These are phyloP conservation scores for Mycena venus DNA, from an alignment of 768 basidiomycete genomes.

Conservation along the genomic window DNA sequence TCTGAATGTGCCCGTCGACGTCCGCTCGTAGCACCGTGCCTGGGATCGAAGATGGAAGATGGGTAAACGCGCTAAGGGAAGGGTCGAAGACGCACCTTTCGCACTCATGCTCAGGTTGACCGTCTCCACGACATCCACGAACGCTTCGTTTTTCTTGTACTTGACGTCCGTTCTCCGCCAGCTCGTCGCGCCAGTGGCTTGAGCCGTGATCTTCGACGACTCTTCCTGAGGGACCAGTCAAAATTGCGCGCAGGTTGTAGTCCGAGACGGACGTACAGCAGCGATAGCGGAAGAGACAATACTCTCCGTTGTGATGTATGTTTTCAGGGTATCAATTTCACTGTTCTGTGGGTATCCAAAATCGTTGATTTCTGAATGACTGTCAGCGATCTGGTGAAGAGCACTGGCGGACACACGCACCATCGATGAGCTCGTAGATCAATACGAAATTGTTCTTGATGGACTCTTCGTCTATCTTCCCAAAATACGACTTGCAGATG, in stretches of 20 bases:
- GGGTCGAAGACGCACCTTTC: conserved; percentile 71
- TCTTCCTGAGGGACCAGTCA: conserved; percentile 77
- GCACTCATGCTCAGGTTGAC: conserved; percentile 98
- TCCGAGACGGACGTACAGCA: conserved; percentile 64
- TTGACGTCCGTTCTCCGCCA: conserved; percentile 97
- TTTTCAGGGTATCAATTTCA: conserved; percentile 97
- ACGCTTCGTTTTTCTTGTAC: conserved; percentile 99
- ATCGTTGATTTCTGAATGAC: conserved; percentile 86
- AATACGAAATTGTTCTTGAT: conserved; percentile 99
- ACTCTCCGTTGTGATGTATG: conserved; percentile 98
- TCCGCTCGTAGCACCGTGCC: conserved; percentile 94
- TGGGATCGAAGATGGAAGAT: conserved; percentile 46
- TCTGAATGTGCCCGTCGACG: conserved; percentile 97
- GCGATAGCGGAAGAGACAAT: conserved; percentile 89
- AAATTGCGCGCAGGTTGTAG: neutral
- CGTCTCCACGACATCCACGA: conserved; percentile 98
- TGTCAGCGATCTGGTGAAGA: neutral
- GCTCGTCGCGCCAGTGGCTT: conserved; percentile 96
- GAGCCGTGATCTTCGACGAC: conserved; percentile 95
- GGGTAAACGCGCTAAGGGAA: neutral
- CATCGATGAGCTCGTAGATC: conserved; percentile 98
- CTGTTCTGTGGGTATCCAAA: conserved; percentile 99
- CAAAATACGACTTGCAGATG: conserved; percentile 96
- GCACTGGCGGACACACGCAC: conserved; percentile 60
- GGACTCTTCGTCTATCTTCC: conserved; percentile 97